phyloP scores from a whole-genome alignment of 345 rosid species.

The Salix brachista region DNA sequence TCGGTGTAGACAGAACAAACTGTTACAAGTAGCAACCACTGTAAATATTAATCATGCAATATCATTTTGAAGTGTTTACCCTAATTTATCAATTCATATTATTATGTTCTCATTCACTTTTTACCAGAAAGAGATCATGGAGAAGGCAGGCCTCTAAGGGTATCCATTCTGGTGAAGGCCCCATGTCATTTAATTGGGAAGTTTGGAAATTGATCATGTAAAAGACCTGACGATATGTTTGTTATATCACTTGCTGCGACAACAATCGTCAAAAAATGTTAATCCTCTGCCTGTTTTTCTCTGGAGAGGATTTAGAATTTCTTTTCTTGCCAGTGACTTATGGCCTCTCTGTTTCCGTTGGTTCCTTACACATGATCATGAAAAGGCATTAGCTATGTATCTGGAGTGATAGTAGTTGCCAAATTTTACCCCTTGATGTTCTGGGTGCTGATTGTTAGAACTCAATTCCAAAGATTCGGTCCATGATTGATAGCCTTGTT shows the following conservation, averaged over 20 bases:
- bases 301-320: no score
- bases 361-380: no score
- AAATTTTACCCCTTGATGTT: background rate
- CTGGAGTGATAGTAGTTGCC: background rate
- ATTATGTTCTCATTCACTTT: background rate
- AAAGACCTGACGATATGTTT: no score
- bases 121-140: constrained; percentile 24
- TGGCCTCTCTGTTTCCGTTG: no score
- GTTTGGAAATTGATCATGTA: background rate
- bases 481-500: background rate
- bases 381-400: background rate
- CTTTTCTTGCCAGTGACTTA: no score
- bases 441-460: background rate
- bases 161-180: background rate
- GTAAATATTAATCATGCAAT: background rate
- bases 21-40: background rate
- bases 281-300: no score
- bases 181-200: background rate
- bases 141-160: constrained; percentile 19
- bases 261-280: no score
- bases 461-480: background rate
- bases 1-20: background rate
- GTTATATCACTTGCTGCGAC: no score
- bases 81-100: background rate
- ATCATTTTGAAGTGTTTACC: background rate